Conservation (phyloP, 2,329 filamentous ascomycete species). For the Aureobasidium sp. region DNA sequence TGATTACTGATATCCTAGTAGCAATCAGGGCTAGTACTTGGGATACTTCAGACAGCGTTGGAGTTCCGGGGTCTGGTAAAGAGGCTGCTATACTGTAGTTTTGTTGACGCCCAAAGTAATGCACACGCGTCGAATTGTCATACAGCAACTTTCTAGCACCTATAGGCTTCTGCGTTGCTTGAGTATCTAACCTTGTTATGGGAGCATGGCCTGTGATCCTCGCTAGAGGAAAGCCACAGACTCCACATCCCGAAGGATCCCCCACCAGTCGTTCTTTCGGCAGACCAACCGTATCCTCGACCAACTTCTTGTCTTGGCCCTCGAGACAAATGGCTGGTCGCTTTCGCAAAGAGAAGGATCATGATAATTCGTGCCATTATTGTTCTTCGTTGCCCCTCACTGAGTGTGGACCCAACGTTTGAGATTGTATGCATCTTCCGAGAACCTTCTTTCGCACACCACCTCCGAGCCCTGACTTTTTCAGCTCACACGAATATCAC, state of each 20-base stretch:
- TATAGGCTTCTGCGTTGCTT: neutral
- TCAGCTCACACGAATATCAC: neutral
- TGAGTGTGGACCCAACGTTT: neutral
- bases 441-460: neutral
- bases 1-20: neutral
- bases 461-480: neutral
- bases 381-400: neutral
- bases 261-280: constrained; percentile 5
- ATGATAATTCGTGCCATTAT: neutral
- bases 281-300: neutral
- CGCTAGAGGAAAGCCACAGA: neutral
- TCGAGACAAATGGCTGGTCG: neutral
- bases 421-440: neutral
- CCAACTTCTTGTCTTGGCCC: neutral
- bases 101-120: neutral
- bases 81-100: neutral
- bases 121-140: neutral
- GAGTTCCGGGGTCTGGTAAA: neutral
- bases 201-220: neutral
- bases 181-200: neutral
- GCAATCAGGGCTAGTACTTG: too few species aligned
- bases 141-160: neutral
- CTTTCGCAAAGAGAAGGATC: neutral
- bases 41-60: neutral
- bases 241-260: constrained; percentile 4